Conservation (phyloP, 208 protist species). For the Leishmania mexicana region DNA sequence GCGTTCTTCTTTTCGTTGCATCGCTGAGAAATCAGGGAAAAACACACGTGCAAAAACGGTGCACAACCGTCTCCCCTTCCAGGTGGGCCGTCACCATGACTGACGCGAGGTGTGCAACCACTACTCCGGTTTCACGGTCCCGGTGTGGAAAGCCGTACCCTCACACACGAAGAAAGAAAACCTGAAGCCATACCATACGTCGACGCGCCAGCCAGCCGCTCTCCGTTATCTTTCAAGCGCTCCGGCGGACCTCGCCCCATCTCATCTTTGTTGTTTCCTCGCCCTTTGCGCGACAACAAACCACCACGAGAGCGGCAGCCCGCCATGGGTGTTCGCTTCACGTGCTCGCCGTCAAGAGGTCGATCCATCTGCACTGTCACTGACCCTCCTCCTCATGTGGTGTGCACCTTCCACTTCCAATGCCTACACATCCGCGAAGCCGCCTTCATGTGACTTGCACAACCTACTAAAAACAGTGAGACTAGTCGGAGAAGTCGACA, state of each 20-base stretch:
- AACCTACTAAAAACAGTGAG: neutral
- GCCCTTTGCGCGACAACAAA: neutral
- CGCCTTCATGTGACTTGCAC: neutral
- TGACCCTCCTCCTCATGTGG: neutral
- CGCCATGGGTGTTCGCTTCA: neutral
- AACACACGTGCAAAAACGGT: neutral
- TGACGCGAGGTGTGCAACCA: neutral
- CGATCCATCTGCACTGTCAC: neutral
- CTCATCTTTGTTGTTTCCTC: neutral
- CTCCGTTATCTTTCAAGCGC: neutral
- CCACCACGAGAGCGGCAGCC: neutral
- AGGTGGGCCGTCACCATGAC: neutral
- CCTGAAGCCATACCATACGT: neutral
- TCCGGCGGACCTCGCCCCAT: neutral
- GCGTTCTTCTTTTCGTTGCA: neutral
- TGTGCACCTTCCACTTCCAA: neutral
- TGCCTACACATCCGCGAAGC: neutral
- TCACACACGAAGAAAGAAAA: neutral
- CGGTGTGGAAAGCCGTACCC: neutral
- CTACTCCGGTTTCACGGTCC: neutral
- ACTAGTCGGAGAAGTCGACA: neutral
- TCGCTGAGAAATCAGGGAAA: no score
- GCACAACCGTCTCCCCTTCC: neutral
- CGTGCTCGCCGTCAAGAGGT: neutral
- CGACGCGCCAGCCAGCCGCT: neutral